Conservation (phyloP, 345 rosid species). For the Corymbia maculata region DNA sequence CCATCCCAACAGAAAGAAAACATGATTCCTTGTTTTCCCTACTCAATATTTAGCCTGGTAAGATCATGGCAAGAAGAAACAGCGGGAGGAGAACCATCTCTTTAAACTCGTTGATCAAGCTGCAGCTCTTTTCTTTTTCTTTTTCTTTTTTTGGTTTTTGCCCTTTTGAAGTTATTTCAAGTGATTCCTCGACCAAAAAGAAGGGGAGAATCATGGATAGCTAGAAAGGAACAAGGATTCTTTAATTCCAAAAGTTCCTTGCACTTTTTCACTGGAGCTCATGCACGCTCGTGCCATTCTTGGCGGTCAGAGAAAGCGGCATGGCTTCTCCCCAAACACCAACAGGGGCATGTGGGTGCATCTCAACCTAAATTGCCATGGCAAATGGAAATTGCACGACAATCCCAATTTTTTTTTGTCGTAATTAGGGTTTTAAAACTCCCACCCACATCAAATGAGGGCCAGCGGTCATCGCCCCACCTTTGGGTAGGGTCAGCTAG, state of each 20-base stretch:
- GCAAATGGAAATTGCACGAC: neutral
- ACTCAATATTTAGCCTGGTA: neutral
- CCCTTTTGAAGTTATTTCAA: neutral
- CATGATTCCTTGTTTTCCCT: neutral
- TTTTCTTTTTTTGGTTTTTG: too few species aligned
- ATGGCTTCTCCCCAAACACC: neutral
- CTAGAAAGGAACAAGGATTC: neutral
- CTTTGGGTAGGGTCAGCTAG: neutral
- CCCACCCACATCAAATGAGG: accelerated
- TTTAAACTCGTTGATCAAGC: neutral
- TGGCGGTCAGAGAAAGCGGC: neutral
- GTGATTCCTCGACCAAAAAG: neutral
- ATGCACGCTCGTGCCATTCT: neutral
- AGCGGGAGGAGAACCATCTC: neutral
- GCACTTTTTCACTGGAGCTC: neutral
- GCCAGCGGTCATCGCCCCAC: neutral
- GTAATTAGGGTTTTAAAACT: neutral
- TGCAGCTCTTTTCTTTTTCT: neutral
- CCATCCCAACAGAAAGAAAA: neutral
- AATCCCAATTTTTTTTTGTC: neutral
- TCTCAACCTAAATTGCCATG: neutral
- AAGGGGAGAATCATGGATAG: neutral
- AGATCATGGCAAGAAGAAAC: neutral
- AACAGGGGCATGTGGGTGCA: neutral
- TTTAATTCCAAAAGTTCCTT: neutral